Evolutionary conservation across 1,284 basidiomycete genomes (phyloP).

Genomic region (Apiotrichum montevideense): DNA sequence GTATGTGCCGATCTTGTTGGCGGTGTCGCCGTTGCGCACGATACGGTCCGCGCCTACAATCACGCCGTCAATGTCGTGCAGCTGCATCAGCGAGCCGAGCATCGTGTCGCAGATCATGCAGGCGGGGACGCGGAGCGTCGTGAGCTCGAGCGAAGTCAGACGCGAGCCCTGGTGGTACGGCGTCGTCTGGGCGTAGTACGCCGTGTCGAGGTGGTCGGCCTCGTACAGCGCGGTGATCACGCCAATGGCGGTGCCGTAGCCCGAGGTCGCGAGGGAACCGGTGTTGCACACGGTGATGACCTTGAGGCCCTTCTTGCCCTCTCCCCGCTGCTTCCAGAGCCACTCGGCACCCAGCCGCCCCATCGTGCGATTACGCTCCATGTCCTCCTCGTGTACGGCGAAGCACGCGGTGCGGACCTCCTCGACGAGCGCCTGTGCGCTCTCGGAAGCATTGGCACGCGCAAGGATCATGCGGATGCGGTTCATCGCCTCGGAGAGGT

Average conservation of each 20-base stretch:
- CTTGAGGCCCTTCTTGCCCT: slow-evolving; percentile 55
- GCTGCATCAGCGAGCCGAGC: slow-evolving; percentile 86
- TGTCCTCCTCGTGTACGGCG: slow-evolving; percentile 71
- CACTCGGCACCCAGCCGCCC: slow-evolving; percentile 74
- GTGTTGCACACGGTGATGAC: slow-evolving; percentile 94
- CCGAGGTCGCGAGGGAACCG: slow-evolving; percentile 83
- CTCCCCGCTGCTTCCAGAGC: slow-evolving; percentile 57
- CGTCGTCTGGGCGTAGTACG: slow-evolving; percentile 84
- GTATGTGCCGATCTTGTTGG: slow-evolving; percentile 91
- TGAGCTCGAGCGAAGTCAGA: slow-evolving; percentile 78
- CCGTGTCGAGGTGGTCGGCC: slow-evolving; percentile 64
- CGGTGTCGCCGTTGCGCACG: slow-evolving; percentile 83
- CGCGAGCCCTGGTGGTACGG: slow-evolving; percentile 75
- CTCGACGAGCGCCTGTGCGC: slow-evolving; percentile 51
- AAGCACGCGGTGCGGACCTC: slow-evolving; percentile 54
- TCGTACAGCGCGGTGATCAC: slow-evolving; percentile 82
- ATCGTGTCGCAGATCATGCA: slow-evolving; percentile 93
- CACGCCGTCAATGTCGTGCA: slow-evolving; percentile 77
- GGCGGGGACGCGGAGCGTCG: slow-evolving; percentile 70
- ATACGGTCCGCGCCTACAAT: slow-evolving; percentile 80
- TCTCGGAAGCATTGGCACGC: slow-evolving; percentile 38
- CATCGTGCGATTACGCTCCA: slow-evolving; percentile 75
- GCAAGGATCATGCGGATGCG: slow-evolving; percentile 54
- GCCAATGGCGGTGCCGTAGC: slow-evolving; percentile 89
- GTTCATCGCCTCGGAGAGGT: slow-evolving; percentile 74